Evolutionary conservation across 805 yeast species (phyloP), one percentile per base, ranked within the genome.

Genomic region (Zygotorulaspora danielsina): DNA sequence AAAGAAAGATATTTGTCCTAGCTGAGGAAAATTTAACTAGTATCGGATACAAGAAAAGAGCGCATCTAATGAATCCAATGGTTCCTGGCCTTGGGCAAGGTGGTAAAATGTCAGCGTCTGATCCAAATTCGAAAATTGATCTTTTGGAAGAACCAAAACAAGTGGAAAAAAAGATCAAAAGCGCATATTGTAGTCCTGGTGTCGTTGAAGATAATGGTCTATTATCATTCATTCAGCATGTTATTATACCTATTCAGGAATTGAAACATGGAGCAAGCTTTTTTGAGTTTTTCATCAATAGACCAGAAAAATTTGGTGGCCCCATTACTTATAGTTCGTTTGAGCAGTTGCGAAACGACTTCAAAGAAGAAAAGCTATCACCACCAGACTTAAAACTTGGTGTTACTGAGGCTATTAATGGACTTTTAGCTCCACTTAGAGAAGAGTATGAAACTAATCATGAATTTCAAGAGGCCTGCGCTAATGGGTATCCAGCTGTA

Each of bases 251-350:
- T 50, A 81, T 89, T 49, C 81, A 85, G 57, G 89, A 80, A 63
- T 73, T 90, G 57, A 79, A 82, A 63, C 49, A 71, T 24, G 84
- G 75, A 22, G 69, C 70, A 25, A 78, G 73, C 15, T 63, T 64
- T 32, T 84, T 87, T 51, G 67, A 72, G 37, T 86, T 93, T 67
- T 70, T 64, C 61, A 78, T 93, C 52, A 78, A 83, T 56, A 83
- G 98, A 67, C 97, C 97, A 34, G 99, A 93, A 64, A 81, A 93
- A 67, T 93, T 86, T 63, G 98, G 99, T 52, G 99, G 99, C 36
- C 82, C 95, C 51, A 72, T 93, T 42, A 70, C 81, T 34, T 93
- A 78, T 75, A 59, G 59, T 29, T 70, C 84, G 13, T 70, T 86
- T 51, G 88, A 76, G 13, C 75, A 77, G 26, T 69, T 93, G 55